A percentile compares a stretch with the other conserved stretches of the same genome.
Conservation (phyloP, 148 eudicot species). For the Polygonum aviculare region DNA sequence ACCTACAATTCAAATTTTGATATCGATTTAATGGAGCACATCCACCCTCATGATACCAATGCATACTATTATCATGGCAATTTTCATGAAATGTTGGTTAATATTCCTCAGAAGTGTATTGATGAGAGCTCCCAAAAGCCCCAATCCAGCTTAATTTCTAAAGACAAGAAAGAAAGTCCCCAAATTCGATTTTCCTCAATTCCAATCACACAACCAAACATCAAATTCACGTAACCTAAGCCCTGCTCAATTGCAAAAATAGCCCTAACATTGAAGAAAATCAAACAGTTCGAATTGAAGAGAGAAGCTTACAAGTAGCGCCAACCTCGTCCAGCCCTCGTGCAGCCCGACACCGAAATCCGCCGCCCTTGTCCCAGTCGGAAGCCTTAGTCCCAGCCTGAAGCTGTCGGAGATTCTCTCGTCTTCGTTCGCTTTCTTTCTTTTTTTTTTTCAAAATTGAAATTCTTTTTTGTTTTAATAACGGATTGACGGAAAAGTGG, state of each 20-base stretch:
- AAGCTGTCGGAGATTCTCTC: too few relatives aligned
- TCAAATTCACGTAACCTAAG: neutral
- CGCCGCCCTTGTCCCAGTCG: too few relatives aligned
- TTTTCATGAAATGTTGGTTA: too few relatives aligned
- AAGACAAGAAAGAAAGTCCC: neutral
- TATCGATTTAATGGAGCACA: too few relatives aligned
- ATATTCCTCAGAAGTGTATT: neutral
- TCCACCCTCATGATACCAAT: neutral
- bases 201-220: neutral
- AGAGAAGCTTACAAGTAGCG: slow-evolving; percentile 69
- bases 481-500: too few relatives aligned
- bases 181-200: neutral
- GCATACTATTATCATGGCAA: neutral
- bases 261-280: neutral
- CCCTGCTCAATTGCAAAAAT: neutral
- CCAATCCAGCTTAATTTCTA: neutral
- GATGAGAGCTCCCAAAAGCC: neutral
- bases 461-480: too few relatives aligned
- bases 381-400: too few relatives aligned
- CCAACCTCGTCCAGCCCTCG: slow-evolving; percentile 29
- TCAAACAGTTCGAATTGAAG: neutral
- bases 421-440: too few relatives aligned
- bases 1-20: too few relatives aligned
- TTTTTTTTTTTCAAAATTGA: too few relatives aligned
- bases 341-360: too few relatives aligned